A percentile compares a stretch with the other conserved stretches of the same genome.
phyloP scores from a whole-genome alignment of 495 filamentous ascomycete species.

The Podospora conica region DNA sequence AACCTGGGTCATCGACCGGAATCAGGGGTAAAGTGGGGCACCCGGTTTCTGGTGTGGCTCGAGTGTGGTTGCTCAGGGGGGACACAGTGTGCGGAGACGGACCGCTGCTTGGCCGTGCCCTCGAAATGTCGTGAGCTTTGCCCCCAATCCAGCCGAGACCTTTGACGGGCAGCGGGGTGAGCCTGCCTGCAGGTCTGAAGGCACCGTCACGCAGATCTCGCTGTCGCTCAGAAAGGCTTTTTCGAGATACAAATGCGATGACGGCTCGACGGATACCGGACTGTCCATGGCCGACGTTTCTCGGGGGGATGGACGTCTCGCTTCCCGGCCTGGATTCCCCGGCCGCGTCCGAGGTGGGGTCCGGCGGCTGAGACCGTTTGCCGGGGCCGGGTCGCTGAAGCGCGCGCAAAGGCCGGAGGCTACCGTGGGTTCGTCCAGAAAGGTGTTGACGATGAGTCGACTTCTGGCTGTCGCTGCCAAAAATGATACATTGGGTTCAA shows the following conservation, averaged over 20 bases:
- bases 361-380: background rate
- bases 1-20: conserved; percentile 4
- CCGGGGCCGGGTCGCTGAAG: background rate
- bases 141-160: background rate
- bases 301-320: background rate
- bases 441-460: background rate
- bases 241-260: background rate
- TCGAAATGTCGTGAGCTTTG: background rate
- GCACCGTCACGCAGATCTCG: background rate
- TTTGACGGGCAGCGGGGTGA: background rate
- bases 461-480: background rate
- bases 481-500: background rate
- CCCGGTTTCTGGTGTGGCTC: background rate
- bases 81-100: conserved; percentile 6
- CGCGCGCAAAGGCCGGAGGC: background rate
- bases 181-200: background rate
- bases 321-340: background rate
- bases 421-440: background rate
- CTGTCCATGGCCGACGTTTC: background rate
- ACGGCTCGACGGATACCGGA: background rate
- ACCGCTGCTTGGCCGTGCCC: background rate
- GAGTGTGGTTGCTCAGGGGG: conserved; percentile 4
- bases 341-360: background rate
- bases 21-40: conserved; percentile 22
- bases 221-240: background rate